These are phyloP conservation scores for Exophiala mesophila DNA, from an alignment of 2,329 filamentous ascomycete species.

Conservation along the genomic window DNA sequence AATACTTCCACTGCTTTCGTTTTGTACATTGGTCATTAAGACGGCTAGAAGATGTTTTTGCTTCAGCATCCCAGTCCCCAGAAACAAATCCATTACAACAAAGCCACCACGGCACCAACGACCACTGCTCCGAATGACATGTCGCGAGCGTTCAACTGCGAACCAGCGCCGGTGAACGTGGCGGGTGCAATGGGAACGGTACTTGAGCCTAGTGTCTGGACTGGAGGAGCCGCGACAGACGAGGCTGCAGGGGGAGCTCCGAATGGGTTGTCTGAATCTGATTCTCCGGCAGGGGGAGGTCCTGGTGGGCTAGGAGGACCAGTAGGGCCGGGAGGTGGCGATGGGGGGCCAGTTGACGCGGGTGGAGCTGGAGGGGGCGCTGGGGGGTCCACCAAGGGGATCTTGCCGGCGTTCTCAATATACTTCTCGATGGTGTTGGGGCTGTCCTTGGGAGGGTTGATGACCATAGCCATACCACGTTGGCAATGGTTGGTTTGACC, in stretches of 20 bases:
- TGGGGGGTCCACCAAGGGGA: conserved; percentile 10
- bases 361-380: conserved; percentile 5
- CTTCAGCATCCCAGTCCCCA: too few species aligned
- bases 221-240: conserved; percentile 4
- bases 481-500: conserved; percentile 70
- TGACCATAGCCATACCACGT: conserved; percentile 68
- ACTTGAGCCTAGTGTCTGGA: conserved; percentile 1
- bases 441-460: conserved; percentile 47
- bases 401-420: conserved; percentile 19
- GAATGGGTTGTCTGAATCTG: not conserved
- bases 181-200: conserved; percentile 16
- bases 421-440: conserved; percentile 26
- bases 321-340: not conserved
- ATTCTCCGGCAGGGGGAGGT: not conserved
- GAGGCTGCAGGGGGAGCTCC: conserved; percentile 4
- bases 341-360: not conserved
- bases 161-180: conserved; percentile 22
- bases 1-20: too few species aligned
- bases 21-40: too few species aligned
- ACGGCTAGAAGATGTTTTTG: too few species aligned
- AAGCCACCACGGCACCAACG: conserved; percentile 17
- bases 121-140: conserved; percentile 15
- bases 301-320: conserved; percentile 1
- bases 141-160: conserved; percentile 9
- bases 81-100: conserved; percentile 17